Percentiles rank a stretch among this genome's conserved stretches.
Conservation (phyloP, 176 grass and related monocot genomes). For the Dactylis glomerata region DNA sequence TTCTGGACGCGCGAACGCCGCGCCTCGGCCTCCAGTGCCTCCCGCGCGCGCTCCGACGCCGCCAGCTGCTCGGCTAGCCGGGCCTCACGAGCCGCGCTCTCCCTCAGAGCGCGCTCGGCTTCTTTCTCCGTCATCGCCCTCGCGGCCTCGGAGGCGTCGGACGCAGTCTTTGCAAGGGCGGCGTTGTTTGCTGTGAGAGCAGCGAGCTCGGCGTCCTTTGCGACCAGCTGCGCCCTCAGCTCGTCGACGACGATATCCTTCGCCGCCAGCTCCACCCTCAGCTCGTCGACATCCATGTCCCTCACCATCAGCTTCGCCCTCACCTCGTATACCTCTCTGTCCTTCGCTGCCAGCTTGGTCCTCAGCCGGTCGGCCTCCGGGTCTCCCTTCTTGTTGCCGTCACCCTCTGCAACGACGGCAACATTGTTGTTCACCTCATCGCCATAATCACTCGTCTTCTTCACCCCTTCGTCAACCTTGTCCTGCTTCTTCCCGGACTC, state of each 20-base stretch:
- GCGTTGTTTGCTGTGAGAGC: conserved; percentile 43
- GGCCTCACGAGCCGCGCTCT: conserved; percentile 45
- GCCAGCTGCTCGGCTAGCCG: conserved; percentile 43
- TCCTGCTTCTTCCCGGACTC: neutral
- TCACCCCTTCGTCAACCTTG: neutral
- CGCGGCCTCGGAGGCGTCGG: neutral
- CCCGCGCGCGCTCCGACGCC: conserved; percentile 39
- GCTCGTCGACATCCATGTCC: conserved; percentile 19
- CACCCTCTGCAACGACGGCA: neutral
- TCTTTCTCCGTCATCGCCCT: conserved; percentile 14
- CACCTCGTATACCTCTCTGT: conserved; percentile 28
- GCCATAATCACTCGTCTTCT: neutral
- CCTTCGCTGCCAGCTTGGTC: conserved; percentile 46
- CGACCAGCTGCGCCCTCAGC: conserved; percentile 24
- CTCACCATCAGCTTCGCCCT: conserved; percentile 38
- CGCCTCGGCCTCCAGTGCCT: conserved; percentile 57
- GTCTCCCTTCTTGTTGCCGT: neutral
- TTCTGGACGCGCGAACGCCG: conserved; percentile 54
- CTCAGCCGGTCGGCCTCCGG: conserved; percentile 32
- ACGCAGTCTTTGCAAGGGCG: conserved; percentile 41
- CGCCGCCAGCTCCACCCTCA: conserved; percentile 21
- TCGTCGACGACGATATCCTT: conserved; percentile 15
- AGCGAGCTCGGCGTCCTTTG: conserved; percentile 45
- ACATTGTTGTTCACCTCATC: conserved; percentile 2
- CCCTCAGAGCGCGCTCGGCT: conserved; percentile 38